Base-by-base conservation (phyloP, 1,284 basidiomycete genomes). In the Golubevia pallescens region DNA sequence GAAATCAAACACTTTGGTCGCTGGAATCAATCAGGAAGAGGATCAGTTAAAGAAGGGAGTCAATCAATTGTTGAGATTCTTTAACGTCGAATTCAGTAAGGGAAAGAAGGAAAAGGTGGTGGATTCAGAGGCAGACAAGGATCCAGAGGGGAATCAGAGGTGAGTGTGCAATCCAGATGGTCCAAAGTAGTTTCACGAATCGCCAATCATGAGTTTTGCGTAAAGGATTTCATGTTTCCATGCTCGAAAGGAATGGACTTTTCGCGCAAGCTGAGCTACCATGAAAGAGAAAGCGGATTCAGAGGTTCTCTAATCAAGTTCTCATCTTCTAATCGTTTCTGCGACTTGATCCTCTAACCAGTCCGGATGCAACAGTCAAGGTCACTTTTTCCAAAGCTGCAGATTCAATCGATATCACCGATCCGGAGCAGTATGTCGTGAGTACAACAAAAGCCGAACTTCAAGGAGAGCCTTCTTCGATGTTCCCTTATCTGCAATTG, bases 61-160 rank as follows among this genome's bases (percentile, higher is more conserved):
- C 53, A 84, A 84, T 48, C 60, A 73, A 21, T 70, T 73, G 21
- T 52, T 84, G 57, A 72, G 81, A 32, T 67, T 80, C 59, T 81
- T 77, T 24, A 59, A 67, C 28, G 81, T 67, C 58, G 55, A 65
- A 20, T 20, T 70, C 24, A 60, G 48, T 24, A 51, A 14, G 20
- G 60, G 8, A 54, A 19, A 55, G 3, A 21, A 57, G 3, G 62
- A 66, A 2, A 53, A 65, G 38, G 48, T 59, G 2, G 21, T 34
- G 3, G 38, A 13, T 1, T 6, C 60, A 7, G 57, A 62, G 14
- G 61, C 64, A 0, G 69, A 72, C 14, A 69, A 65, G 38, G 62
- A n/a, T 16, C 66, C 21, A 60, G 71, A 63, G 68, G 34, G 3
- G 34, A 38, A 38, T 55, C 20, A 69, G 62, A 48, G 68, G 67